A percentile compares a stretch with the other conserved stretches of the same genome.
Evolutionary conservation across 768 basidiomycete species (phyloP).

Genomic region (Termitomyces sp.): DNA sequence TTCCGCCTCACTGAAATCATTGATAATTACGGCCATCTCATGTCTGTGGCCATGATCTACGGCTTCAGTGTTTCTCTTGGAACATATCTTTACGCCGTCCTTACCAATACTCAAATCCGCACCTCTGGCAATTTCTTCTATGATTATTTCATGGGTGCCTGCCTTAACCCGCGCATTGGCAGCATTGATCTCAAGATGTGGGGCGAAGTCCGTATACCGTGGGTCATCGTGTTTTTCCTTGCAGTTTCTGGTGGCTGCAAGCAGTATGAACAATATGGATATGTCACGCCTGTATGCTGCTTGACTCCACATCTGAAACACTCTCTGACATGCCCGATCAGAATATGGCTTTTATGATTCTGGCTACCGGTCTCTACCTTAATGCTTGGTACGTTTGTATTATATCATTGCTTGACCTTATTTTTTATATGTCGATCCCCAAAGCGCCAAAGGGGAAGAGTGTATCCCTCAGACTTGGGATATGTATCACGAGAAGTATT

Average conservation of each 20-base stretch:
- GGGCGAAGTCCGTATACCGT: slow-evolving; percentile 94
- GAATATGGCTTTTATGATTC: slow-evolving; percentile 97
- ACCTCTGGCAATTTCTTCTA: slow-evolving; percentile 96
- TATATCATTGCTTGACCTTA: neutral
- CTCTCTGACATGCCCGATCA: slow-evolving; percentile 21
- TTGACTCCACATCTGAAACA: neutral
- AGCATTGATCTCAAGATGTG: slow-evolving; percentile 97
- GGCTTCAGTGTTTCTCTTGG: slow-evolving; percentile 79
- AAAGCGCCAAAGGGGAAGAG: slow-evolving; percentile 86
- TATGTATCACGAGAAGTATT: slow-evolving; percentile 95
- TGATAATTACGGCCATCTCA: slow-evolving; percentile 92
- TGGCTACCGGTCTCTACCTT: slow-evolving; percentile 94
- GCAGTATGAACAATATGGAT: slow-evolving; percentile 89
- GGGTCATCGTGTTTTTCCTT: slow-evolving; percentile 93
- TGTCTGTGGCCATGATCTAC: slow-evolving; percentile 92
- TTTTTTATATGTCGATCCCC: slow-evolving; percentile 5
- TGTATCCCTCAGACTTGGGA: slow-evolving; percentile 98
- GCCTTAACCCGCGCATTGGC: slow-evolving; percentile 89
- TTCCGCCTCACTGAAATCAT: slow-evolving; percentile 94
- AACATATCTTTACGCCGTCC: slow-evolving; percentile 75
- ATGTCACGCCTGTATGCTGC: slow-evolving; percentile 79
- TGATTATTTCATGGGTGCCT: slow-evolving; percentile 95
- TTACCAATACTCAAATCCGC: slow-evolving; percentile 75
- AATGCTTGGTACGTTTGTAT: slow-evolving; percentile 72
- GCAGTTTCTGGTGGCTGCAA: slow-evolving; percentile 91